Percentiles rank a stretch among this genome's conserved stretches.
phyloP scores from a whole-genome alignment of 768 basidiomycete species.

The Tricholoma bakamatsutake region DNA sequence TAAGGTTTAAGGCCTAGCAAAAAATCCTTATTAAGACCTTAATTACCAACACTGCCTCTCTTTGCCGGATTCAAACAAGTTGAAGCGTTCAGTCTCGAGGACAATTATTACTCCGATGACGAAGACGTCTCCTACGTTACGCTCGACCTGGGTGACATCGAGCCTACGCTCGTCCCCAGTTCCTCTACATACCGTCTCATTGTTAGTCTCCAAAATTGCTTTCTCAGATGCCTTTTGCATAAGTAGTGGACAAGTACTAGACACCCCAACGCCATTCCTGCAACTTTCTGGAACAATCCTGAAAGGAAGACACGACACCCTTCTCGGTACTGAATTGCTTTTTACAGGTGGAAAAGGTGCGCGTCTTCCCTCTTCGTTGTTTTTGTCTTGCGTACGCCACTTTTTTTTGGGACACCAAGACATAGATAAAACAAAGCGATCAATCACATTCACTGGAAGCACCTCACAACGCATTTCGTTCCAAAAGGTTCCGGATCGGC shows the following conservation, averaged over 20 bases:
- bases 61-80: slow-evolving; percentile 68
- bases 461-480: slow-evolving; percentile 70
- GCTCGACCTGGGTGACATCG: slow-evolving; percentile 65
- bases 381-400: background rate
- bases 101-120: slow-evolving; percentile 38
- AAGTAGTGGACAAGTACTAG: slow-evolving; percentile 49
- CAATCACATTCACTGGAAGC: slow-evolving; percentile 50
- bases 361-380: background rate
- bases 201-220: slow-evolving; percentile 35
- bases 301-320: slow-evolving; percentile 58
- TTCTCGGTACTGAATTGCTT: slow-evolving; percentile 72
- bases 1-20: too few species aligned
- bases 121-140: slow-evolving; percentile 66
- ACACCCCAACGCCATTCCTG: slow-evolving; percentile 71
- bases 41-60: too few species aligned
- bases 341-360: slow-evolving; percentile 66
- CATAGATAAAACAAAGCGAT: slow-evolving; percentile 40
- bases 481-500: slow-evolving; percentile 44
- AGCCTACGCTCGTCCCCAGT: slow-evolving; percentile 71
- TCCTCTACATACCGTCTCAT: slow-evolving; percentile 68
- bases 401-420: slow-evolving; percentile 29
- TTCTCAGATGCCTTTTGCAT: background rate
- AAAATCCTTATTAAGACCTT: too few species aligned
- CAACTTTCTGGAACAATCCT: slow-evolving; percentile 74
- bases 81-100: slow-evolving; percentile 59